These are phyloP conservation scores for Casuarina equisetifolia DNA, from an alignment of 306 rosid species.

Conservation along the genomic window DNA sequence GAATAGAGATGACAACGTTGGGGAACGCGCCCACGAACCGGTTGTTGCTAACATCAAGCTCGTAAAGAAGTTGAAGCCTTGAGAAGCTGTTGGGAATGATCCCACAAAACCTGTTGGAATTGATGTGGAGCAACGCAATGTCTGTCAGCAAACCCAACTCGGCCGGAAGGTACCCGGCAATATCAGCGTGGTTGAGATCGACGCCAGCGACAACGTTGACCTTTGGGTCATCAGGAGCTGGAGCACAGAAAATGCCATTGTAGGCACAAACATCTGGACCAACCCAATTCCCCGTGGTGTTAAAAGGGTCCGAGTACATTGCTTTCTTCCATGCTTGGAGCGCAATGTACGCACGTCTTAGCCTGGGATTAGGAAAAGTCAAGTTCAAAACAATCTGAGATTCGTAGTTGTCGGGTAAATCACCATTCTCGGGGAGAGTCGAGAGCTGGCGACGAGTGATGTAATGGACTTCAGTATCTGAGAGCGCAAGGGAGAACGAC, in stretches of 20 bases:
- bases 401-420: constrained; percentile 44
- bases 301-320: constrained; percentile 66
- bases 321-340: constrained; percentile 66
- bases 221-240: constrained; percentile 45
- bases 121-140: constrained; percentile 63
- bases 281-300: constrained; percentile 60
- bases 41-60: constrained; percentile 76
- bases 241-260: constrained; percentile 60
- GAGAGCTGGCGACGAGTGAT: constrained; percentile 64
- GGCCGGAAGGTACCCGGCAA: constrained; percentile 66
- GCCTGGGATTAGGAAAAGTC: constrained; percentile 36
- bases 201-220: constrained; percentile 69
- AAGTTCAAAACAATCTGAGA: not conserved
- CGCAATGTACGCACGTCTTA: constrained; percentile 61
- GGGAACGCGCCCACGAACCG: constrained; percentile 83
- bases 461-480: constrained; percentile 42
- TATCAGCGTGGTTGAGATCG: constrained; percentile 76
- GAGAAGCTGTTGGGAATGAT: constrained; percentile 54
- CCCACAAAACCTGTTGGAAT: constrained; percentile 78
- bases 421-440: constrained; percentile 29
- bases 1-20: constrained; percentile 33
- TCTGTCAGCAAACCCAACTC: constrained; percentile 69
- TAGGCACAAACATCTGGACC: constrained; percentile 72
- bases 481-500: constrained; percentile 35
- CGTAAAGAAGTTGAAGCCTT: constrained; percentile 45